Evolutionary conservation across 2,329 filamentous ascomycete species (phyloP).

Genomic region (Ophiostoma angusticollis): DNA sequence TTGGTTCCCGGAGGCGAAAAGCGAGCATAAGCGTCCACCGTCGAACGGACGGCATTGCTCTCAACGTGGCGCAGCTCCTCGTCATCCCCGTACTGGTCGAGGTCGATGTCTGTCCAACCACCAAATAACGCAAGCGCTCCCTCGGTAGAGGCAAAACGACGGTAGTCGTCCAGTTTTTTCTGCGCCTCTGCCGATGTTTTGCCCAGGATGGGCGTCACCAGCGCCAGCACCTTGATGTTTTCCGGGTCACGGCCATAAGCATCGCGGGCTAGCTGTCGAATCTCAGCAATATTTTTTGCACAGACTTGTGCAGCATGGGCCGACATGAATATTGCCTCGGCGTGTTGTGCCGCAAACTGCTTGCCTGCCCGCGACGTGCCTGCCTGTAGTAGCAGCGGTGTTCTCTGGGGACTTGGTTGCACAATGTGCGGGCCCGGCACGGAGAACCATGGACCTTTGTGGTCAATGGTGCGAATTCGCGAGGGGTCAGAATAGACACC

Average conservation of each 20-base stretch:
- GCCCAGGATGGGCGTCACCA: slow-evolving; percentile 15
- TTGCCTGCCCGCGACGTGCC: slow-evolving; percentile 15
- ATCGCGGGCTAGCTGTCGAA: slow-evolving; percentile 27
- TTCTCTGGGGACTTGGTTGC: slow-evolving; percentile 10
- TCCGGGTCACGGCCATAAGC: slow-evolving; percentile 12
- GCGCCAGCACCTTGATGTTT: slow-evolving; percentile 14
- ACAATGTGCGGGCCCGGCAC: slow-evolving; percentile 18
- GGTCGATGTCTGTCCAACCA: slow-evolving; percentile 54
- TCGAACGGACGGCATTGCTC: slow-evolving; percentile 25
- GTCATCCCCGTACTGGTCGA: slow-evolving; percentile 26
- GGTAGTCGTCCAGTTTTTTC: slow-evolving; percentile 40
- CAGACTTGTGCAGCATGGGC: slow-evolving; percentile 11
- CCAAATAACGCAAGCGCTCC: slow-evolving; percentile 60
- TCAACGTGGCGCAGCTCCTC: slow-evolving; percentile 27
- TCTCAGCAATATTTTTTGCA: slow-evolving; percentile 11
- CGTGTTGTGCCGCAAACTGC: slow-evolving; percentile 16
- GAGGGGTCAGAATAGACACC: slow-evolving; percentile 10
- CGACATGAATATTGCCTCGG: slow-evolving; percentile 16
- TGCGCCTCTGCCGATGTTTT: slow-evolving; percentile 14
- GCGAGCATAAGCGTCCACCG: slow-evolving; percentile 12
- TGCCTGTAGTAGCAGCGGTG: slow-evolving; percentile 16
- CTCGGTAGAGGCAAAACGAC: slow-evolving; percentile 44
- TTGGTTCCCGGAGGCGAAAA: slow-evolving; percentile 27
- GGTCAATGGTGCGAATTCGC: slow-evolving; percentile 10
- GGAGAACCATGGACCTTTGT: slow-evolving; percentile 8